These are phyloP conservation scores for Lasiosphaeria miniovina DNA, from an alignment of 495 filamentous ascomycete species.

Conservation along the genomic window DNA sequence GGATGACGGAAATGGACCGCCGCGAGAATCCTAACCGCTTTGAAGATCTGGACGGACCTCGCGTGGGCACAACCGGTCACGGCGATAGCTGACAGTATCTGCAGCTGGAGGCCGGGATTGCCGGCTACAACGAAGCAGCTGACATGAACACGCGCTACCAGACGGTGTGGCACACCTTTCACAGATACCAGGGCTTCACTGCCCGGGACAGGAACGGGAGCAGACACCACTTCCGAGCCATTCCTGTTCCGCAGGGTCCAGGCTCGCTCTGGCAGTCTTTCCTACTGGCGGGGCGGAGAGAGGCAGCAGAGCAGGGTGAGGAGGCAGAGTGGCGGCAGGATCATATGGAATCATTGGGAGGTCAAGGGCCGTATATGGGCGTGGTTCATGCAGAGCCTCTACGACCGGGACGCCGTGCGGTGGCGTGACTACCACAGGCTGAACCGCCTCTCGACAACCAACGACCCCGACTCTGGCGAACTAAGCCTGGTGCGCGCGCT, in stretches of 20 bases:
- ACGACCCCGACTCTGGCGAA: too few species aligned
- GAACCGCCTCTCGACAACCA: background rate
- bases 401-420: background rate
- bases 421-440: conserved; percentile 5
- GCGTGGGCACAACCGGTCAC: too few species aligned
- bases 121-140: background rate
- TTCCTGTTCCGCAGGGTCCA: conserved; percentile 1
- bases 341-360: conserved; percentile 5
- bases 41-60: too few species aligned
- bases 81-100: background rate
- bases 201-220: background rate
- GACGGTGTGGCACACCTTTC: background rate
- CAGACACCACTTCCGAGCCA: background rate
- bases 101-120: background rate
- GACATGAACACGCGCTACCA: background rate
- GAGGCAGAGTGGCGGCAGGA: background rate
- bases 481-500: too few species aligned
- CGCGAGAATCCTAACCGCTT: too few species aligned
- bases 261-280: conserved; percentile 12
- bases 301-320: background rate
- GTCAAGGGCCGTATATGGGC: conserved; percentile 16
- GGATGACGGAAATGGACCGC: too few species aligned
- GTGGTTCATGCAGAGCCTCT: conserved; percentile 11
- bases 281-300: conserved; percentile 1
- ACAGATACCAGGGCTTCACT: background rate